Conservation (phyloP, 1,139 yeast genomes). For the Yamadazyma friedrichii region DNA sequence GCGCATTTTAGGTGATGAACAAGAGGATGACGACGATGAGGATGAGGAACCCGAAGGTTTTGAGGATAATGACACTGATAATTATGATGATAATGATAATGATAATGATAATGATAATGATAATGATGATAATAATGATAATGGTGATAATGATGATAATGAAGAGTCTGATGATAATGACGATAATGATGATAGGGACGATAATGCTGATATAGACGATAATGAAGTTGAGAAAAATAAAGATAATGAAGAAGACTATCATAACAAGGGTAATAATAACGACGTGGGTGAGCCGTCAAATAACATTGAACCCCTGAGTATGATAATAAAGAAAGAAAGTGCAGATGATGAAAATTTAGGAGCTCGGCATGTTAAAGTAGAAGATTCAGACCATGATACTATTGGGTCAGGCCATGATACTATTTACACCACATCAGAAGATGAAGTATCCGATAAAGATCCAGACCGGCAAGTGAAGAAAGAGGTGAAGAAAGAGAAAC, state of each 20-base stretch:
- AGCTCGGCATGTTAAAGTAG: background rate
- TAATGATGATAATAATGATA: background rate
- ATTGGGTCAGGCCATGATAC: constrained; percentile 1
- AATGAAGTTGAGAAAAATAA: background rate
- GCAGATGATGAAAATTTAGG: background rate
- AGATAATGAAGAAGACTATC: background rate
- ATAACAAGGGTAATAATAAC: too few species aligned
- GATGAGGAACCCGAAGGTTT: constrained; percentile 5
- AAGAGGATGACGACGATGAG: constrained; percentile 4
- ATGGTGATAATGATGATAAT: constrained; percentile 1
- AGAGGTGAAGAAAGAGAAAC: background rate
- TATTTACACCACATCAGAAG: background rate
- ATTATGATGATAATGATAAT: constrained; percentile 5
- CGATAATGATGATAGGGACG: constrained; percentile 8
- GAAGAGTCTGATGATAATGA: constrained; percentile 3
- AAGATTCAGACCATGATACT: background rate
- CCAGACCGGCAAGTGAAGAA: background rate
- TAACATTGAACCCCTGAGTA: too few species aligned
- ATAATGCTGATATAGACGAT: background rate
- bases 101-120: background rate
- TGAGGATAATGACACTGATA: constrained; percentile 4
- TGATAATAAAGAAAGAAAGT: too few species aligned
- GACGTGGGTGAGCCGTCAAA: too few species aligned
- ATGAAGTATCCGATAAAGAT: background rate
- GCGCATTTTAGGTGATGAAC: constrained; percentile 4